Conservation (phyloP, 2,329 filamentous ascomycete species). For the Fusarium sp. region DNA sequence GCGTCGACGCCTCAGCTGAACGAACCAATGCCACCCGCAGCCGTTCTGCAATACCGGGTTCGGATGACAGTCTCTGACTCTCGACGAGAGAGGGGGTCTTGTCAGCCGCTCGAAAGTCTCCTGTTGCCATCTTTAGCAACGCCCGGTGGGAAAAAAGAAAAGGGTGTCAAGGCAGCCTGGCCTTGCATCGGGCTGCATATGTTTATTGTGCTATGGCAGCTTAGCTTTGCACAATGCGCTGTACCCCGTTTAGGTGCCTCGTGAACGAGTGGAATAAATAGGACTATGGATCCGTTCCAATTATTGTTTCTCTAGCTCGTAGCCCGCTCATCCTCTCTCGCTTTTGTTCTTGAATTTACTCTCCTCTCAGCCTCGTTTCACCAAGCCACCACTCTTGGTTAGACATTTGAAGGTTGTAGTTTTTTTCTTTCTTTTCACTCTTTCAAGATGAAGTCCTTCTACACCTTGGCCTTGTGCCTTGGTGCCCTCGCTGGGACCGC, state of each 20-base stretch:
- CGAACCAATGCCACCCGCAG: constrained; percentile 15
- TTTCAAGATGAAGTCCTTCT: constrained; percentile 17
- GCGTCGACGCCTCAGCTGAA: constrained; percentile 30
- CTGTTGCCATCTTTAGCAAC: constrained; percentile 20
- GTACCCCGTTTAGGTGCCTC: constrained; percentile 3
- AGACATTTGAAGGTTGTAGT: neutral
- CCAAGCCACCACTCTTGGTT: constrained; percentile 11
- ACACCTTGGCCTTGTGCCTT: constrained; percentile 22
- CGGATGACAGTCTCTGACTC: neutral
- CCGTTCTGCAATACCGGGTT: neutral
- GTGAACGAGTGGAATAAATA: constrained; percentile 31
- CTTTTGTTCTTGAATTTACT: neutral
- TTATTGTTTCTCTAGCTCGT: neutral
- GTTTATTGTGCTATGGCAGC: neutral
- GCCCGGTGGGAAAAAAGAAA: neutral
- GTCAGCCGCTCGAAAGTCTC: constrained; percentile 15
- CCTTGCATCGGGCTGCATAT: constrained; percentile 16
- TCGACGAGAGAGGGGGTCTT: neutral
- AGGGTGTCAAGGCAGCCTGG: constrained; percentile 2
- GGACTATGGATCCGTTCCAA: constrained; percentile 2
- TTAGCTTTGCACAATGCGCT: constrained; percentile 1
- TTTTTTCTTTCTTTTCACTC: neutral
- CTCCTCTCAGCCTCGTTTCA: constrained; percentile 3
- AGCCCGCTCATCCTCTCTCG: constrained; percentile 14
- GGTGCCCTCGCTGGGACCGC: constrained; percentile 9